phyloP scores from a whole-genome alignment of 345 rosid genomes.

The Turnera subulata region DNA sequence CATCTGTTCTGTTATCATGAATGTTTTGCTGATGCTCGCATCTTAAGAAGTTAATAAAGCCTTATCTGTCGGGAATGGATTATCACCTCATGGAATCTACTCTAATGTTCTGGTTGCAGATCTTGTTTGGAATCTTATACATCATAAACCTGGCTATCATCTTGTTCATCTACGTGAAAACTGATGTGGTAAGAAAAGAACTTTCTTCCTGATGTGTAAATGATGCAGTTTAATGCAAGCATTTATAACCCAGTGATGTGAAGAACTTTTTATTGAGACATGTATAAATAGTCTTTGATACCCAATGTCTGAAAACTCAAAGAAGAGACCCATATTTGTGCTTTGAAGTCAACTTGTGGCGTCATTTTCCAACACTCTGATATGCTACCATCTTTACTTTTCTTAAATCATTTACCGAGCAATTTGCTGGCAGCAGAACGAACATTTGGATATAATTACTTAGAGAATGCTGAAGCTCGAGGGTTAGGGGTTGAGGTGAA shows the following conservation, averaged over 20 bases:
- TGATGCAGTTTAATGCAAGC: not conserved
- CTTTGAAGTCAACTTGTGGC: not conserved
- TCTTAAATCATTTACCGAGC: not conserved
- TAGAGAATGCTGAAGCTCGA: conserved; percentile 1
- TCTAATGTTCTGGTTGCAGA: conserved; percentile 42
- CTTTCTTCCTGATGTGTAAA: not conserved
- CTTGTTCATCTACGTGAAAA: conserved; percentile 66
- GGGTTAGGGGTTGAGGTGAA: no score
- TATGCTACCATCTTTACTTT: not conserved
- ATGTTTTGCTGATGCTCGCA: not conserved
- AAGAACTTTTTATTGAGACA: no score
- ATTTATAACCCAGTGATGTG: no score
- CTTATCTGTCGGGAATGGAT: not conserved
- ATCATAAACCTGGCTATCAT: conserved; percentile 61
- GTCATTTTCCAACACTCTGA: not conserved
- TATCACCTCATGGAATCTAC: conserved; percentile 1
- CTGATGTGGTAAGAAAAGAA: conserved; percentile 64
- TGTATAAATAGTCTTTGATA: not conserved
- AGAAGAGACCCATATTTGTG: not conserved
- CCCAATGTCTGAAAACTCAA: not conserved
- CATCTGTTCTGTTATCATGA: not conserved
- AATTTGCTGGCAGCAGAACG: not conserved
- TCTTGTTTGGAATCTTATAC: conserved; percentile 75
- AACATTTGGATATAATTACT: conserved; percentile 1
- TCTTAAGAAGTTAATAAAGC: not conserved